Conservation (phyloP, 441 rosid species). For the Sinapis alba region DNA sequence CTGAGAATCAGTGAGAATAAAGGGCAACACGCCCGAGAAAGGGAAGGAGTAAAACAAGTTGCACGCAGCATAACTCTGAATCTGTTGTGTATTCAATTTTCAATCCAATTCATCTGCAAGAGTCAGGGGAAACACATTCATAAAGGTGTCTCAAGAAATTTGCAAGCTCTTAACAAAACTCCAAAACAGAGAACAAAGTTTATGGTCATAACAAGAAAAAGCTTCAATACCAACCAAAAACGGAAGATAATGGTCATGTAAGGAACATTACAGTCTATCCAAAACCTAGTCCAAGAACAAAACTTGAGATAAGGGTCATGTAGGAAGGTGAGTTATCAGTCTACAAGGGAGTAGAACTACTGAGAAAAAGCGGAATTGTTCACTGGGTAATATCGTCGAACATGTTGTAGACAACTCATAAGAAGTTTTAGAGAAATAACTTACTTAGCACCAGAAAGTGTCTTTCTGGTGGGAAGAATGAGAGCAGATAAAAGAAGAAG, state of each 20-base stretch:
- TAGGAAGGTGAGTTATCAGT: not conserved
- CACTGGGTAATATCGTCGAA: constrained; percentile 30
- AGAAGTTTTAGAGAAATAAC: constrained; percentile 3
- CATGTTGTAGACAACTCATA: constrained; percentile 21
- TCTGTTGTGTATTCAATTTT: constrained; percentile 9
- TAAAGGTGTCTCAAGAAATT: not conserved
- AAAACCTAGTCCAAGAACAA: constrained; percentile 6
- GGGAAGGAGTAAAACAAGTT: constrained; percentile 39
- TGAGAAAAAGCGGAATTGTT: constrained; percentile 1
- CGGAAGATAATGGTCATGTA: not conserved
- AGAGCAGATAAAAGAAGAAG: constrained; percentile 7
- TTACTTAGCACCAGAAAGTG: constrained; percentile 14
- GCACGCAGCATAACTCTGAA: constrained; percentile 39
- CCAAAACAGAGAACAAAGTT: not conserved
- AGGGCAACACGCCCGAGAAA: constrained; percentile 30
- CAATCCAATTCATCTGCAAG: constrained; percentile 29
- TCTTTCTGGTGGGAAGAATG: not conserved
- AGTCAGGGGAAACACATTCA: not conserved
- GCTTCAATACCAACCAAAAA: constrained; percentile 1
- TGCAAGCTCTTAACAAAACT: not conserved
- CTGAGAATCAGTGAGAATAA: constrained; percentile 24
- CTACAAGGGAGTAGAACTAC: constrained; percentile 1
- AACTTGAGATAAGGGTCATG: not conserved
- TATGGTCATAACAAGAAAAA: not conserved
- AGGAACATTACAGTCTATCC: not conserved